Base-by-base conservation (phyloP, 306 rosid species). In the Pyrus communis region DNA sequence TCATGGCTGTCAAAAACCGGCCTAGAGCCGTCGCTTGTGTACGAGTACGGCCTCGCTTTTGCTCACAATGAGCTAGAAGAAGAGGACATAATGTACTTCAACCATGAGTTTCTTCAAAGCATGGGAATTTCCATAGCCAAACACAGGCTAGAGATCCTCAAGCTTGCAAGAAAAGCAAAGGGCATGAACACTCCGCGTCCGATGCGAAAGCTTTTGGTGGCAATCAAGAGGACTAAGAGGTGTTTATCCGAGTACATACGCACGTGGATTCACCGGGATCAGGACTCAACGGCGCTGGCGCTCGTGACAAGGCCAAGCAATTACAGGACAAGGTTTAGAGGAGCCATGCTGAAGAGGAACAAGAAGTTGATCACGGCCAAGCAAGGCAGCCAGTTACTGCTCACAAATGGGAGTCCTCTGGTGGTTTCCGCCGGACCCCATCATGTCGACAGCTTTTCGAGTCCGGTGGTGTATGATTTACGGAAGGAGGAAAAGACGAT, bases 41-140 rank as follows among this genome's bases (percentile, higher is more conserved):
- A 95, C 61, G 96, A 92, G 61, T 95, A 92, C 71, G 93, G 99
- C 38, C 95, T 96, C 17, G 82, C 86, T 21, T 87, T 96, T 70
- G 79, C 97, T 9, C 92, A 89, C 82, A 92, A 95, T 51, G 96
- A 95, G 89, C 93, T 96, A 14, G 99, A 96, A 81, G 87, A 89
- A 70, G 99, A 92, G 73, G 99, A 92, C 84, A 82, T 87, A 4
- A 17, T 81, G 30, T 91, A 88, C 82, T 92, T 92, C 91, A 95
- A 90, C 92, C 97, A 95, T 43, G 99, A 95, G 83, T 95, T 95
- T 71, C 97, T 95, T 11, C 93, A 85, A 64, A 95, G 97, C 92
- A 90, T 95, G 96, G 97, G 99, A 2, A 91, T 95, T 79, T 90
- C 97, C 86, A 89, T 90, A 77, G 99, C 97, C 79, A 95, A 95